phyloP scores from a whole-genome alignment of 164 flowering plant species.

The Malania oleifera region DNA sequence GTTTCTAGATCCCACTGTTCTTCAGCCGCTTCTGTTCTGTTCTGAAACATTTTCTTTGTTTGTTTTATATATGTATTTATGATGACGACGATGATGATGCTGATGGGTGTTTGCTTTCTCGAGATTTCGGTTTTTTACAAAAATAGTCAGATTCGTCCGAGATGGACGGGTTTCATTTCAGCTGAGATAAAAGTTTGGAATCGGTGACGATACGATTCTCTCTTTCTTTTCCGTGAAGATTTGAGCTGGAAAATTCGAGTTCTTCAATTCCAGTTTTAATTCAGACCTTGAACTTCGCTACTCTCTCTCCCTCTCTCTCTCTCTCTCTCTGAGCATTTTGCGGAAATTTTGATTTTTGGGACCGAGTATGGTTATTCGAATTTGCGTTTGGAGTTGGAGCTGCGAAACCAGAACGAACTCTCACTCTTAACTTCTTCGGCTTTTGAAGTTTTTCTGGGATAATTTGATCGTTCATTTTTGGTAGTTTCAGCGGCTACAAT shows the following conservation, averaged over 20 bases:
- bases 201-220: conserved; percentile 18
- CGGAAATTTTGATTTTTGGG: background rate
- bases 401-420: too few relatives aligned
- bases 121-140: background rate
- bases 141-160: background rate
- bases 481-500: background rate
- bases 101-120: too few relatives aligned
- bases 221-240: conserved; percentile 18
- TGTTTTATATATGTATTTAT: background rate
- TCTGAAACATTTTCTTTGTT: background rate
- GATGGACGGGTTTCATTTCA: background rate
- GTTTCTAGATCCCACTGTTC: too few relatives aligned
- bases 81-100: background rate
- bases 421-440: background rate
- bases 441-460: background rate
- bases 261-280: background rate
- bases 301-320: background rate
- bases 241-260: conserved; percentile 7
- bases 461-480: background rate
- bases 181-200: conserved; percentile 1
- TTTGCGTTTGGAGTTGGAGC: too few relatives aligned
- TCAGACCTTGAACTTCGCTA: background rate
- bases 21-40: too few relatives aligned
- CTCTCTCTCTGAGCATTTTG: background rate
- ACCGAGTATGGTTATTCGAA: too few relatives aligned